A percentile compares a stretch with the other conserved stretches of the same genome.
Conservation (phyloP, 2,329 filamentous ascomycete genomes). For the Alternaria brassicicola region DNA sequence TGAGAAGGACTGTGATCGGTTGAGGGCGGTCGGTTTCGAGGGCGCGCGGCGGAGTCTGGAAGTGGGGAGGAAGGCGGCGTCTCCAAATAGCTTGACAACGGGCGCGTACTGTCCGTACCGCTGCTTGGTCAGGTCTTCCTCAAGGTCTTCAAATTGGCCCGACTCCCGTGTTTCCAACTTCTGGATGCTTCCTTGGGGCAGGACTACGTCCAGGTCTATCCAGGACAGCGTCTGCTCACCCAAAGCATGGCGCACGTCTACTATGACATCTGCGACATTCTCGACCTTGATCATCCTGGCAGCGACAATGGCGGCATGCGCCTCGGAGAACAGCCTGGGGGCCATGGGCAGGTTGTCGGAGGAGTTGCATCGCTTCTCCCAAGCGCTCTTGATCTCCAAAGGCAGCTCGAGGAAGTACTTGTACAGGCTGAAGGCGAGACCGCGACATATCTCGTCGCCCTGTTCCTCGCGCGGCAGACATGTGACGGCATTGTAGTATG, state of each 20-base stretch:
- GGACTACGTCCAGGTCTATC: slow-evolving; percentile 83
- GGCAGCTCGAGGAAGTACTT: slow-evolving; percentile 94
- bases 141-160: slow-evolving; percentile 64
- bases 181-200: slow-evolving; percentile 76
- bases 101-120: slow-evolving; percentile 81
- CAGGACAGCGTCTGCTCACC: slow-evolving; percentile 83
- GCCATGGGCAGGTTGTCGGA: slow-evolving; percentile 66
- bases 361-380: slow-evolving; percentile 62
- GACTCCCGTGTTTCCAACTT: slow-evolving; percentile 56
- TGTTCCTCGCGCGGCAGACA: slow-evolving; percentile 92
- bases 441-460: slow-evolving; percentile 90
- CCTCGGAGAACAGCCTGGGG: slow-evolving; percentile 79
- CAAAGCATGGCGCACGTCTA: slow-evolving; percentile 74
- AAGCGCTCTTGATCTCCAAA: slow-evolving; percentile 72
- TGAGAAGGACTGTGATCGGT: slow-evolving; percentile 76
- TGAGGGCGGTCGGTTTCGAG: slow-evolving; percentile 82
- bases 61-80: slow-evolving; percentile 85
- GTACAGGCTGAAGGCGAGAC: slow-evolving; percentile 86
- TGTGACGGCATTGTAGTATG: slow-evolving; percentile 88
- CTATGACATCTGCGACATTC: slow-evolving; percentile 73
- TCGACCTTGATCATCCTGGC: slow-evolving; percentile 84
- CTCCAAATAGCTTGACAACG: slow-evolving; percentile 78
- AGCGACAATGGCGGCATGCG: slow-evolving; percentile 90
- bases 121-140: slow-evolving; percentile 69
- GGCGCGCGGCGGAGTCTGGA: slow-evolving; percentile 83